These are phyloP conservation scores for Scenedesmus sp. DNA, from an alignment of 163 green algal species.

Conservation along the genomic window DNA sequence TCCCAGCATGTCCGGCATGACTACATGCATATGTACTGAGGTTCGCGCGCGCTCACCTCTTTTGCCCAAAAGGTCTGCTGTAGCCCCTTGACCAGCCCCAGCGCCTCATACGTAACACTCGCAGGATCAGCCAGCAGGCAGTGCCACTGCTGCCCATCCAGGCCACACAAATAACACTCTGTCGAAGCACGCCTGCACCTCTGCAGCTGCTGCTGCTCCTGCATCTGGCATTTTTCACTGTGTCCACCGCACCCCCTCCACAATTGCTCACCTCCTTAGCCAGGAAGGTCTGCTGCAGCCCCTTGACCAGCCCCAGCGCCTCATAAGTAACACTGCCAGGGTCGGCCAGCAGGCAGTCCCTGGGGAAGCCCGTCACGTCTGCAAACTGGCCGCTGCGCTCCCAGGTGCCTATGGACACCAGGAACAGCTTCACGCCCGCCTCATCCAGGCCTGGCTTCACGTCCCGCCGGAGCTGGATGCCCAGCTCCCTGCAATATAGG, in stretches of 20 bases:
- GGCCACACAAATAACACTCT: too few relatives aligned
- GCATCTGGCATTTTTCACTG: too few relatives aligned
- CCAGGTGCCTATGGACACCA: constrained; percentile 82
- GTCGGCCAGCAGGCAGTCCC: constrained; percentile 80
- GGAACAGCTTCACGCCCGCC: constrained; percentile 75
- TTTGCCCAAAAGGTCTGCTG: constrained; percentile 74
- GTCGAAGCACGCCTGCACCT: too few relatives aligned
- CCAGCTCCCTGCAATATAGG: constrained; percentile 73
- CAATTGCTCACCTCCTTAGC: constrained; percentile 46
- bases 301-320: constrained; percentile 76
- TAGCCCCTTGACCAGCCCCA: constrained; percentile 78
- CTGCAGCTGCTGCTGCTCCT: too few relatives aligned
- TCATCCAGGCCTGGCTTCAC: constrained; percentile 78
- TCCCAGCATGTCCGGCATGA: too few relatives aligned
- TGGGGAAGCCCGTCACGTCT: constrained; percentile 72
- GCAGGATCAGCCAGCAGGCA: constrained; percentile 83
- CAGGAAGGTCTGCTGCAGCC: constrained; percentile 79
- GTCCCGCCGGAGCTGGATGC: constrained; percentile 76
- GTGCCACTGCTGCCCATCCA: constrained; percentile 35
- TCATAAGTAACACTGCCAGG: constrained; percentile 79
- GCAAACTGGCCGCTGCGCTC: constrained; percentile 77
- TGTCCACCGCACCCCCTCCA: too few relatives aligned
- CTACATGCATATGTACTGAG: too few relatives aligned
- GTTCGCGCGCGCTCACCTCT: constrained; percentile 45
- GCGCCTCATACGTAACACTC: constrained; percentile 75